Base-by-base conservation (phyloP, 495 filamentous ascomycete species). In the Neurospora discreta region DNA sequence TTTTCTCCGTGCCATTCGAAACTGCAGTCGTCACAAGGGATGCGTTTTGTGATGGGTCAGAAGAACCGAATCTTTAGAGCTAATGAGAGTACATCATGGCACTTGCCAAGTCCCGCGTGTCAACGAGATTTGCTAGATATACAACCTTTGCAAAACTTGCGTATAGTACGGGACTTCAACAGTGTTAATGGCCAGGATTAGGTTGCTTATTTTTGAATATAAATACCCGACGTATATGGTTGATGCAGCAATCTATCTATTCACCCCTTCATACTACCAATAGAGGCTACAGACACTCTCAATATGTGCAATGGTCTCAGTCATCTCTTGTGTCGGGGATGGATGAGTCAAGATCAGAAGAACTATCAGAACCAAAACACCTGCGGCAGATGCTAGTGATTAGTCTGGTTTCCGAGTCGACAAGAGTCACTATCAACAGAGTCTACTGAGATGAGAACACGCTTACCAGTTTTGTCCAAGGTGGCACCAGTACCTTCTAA, bases 311-410 rank as follows among this genome's bases (percentile, higher is more conserved):
- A 30, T 26, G 20, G 26, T 60, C 13, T 60, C 26, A 7, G 13
- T 60, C 52, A 5, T 60, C 26, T 60, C 23, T 60, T 23, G 9
- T 18, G 8, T 7, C 26, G 52, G 26, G 6, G 52, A 60, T 9
- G 52, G 52, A 15, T 33, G 6, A 30, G 13, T 60, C 52, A 60
- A 60, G 11, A 69, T 70, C 46, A 83, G 71, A 74, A 83, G 83
- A 69, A 77, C 83, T 42, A 83, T 39, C 18, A 85, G 52, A 23
- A 84, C 79, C 60, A 84, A 85, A 7, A 75, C 78, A 33, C 81
- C 83, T 84, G 30, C 0, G 3, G 4, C 3, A n/a, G 38, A 23
- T 73, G 43, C 72, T n/a, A n/a, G n/a, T n/a, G n/a, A n/a, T n/a
- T n/a, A n/a, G n/a, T n/a, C n/a, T n/a, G n/a, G n/a, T n/a, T n/a